Conservation (phyloP, 2,329 filamentous ascomycete species). For the Elsinoe australis region DNA sequence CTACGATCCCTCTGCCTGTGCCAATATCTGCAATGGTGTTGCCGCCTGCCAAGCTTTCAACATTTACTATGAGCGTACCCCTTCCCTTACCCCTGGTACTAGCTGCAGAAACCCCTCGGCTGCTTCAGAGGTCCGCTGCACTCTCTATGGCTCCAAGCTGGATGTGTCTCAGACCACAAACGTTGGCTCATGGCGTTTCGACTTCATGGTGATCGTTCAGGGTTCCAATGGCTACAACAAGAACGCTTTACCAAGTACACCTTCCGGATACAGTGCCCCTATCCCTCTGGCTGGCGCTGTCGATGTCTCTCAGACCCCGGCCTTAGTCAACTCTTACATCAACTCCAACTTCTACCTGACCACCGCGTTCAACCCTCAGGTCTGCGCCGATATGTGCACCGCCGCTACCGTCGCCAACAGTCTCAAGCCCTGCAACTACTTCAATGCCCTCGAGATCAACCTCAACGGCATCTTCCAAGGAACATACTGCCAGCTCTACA, state of each 20-base stretch:
- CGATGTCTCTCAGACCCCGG: slow-evolving; percentile 2
- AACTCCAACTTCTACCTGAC: slow-evolving; percentile 4
- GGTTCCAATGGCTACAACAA: slow-evolving; percentile 20
- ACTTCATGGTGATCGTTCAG: slow-evolving; percentile 28
- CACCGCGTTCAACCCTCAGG: not conserved
- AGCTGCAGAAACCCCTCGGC: slow-evolving; percentile 17
- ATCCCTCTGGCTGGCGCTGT: slow-evolving; percentile 17
- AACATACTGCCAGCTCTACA: slow-evolving; percentile 32
- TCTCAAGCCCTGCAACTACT: slow-evolving; percentile 21
- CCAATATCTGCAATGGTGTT: slow-evolving; percentile 19
- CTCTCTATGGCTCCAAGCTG: slow-evolving; percentile 11
- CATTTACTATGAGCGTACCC: slow-evolving; percentile 22
- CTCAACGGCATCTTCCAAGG: slow-evolving; percentile 29
- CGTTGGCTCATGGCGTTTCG: slow-evolving; percentile 23
- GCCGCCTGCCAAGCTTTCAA: slow-evolving; percentile 21
- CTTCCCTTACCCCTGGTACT: slow-evolving; percentile 19
- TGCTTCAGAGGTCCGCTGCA: slow-evolving; percentile 12
- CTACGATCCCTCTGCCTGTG: slow-evolving; percentile 19
- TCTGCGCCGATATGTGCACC: slow-evolving; percentile 15
- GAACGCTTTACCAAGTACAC: slow-evolving; percentile 13
- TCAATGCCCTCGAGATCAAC: slow-evolving; percentile 31
- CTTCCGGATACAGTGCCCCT: slow-evolving; percentile 6
- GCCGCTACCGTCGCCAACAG: not conserved
- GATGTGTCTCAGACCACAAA: slow-evolving; percentile 23
- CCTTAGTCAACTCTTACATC: not conserved